Base-by-base conservation (phyloP, 768 basidiomycete genomes). In the Amanita subjunquillea region DNA sequence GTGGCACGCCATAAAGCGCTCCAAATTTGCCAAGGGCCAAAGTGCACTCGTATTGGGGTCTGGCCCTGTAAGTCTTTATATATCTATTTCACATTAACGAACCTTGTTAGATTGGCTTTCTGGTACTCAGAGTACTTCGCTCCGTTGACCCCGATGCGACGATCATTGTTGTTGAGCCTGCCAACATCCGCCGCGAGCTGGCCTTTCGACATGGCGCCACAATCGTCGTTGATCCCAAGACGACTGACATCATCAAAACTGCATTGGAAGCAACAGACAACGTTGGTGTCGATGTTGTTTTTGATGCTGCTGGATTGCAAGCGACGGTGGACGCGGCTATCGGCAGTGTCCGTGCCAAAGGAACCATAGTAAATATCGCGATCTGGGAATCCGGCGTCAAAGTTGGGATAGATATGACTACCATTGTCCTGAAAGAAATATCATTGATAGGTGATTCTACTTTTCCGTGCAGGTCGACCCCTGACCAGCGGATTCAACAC, bases 301-400 rank as follows among this genome's bases (percentile, higher is more conserved):
- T 75, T 56, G 77, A 78, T 42, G 73, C 74, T 15, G 72, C 74
- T 3, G 75, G 76, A 0, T 56, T 67, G 2, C 71, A 74, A 55
- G 61, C 61, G 12, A 65, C 68, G 41, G 50, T 76, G 12, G 66
- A 70, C 34, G 56, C 65, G 6, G 71, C 68, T 6, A 57, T 77
- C 12, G 36, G 50, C 6, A 66, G 68, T 25, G 60, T 75, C 8
- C 66, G 69, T 22, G 60, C 70, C 0, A 58, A 70, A 32, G 75
- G 77, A 15, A 66, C 60, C 0, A 56, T 74, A 22, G 60, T 74
- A 13, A 71, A 71, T 53, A 62, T 77, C 15, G 72, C 74, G 1
- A 51, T 74, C 7, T 77, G 75, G 75, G 74, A 71, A 39, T 56
- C 61, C 13, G 55, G 40, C 2, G 62, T 71, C 1, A 59, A 53